Percentiles rank a stretch among this genome's conserved stretches.
Conservation (phyloP, 768 basidiomycete genomes). For the Mycena rebaudengoi region DNA sequence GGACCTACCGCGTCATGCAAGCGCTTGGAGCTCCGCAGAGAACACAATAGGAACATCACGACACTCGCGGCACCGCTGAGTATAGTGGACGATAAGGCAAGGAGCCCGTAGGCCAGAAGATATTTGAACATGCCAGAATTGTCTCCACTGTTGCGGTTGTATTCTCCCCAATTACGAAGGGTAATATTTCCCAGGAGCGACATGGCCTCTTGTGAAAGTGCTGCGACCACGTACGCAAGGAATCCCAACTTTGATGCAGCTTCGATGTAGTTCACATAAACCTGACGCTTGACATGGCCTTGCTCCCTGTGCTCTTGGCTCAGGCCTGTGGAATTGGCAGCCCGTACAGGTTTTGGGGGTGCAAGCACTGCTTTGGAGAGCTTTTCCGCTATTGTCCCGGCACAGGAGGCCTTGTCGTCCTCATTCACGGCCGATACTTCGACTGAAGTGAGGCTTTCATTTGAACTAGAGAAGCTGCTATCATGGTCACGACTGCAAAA, state of each 20-base stretch:
- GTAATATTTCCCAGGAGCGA: slow-evolving; percentile 70
- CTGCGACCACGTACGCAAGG: slow-evolving; percentile 64
- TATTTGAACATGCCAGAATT: slow-evolving; percentile 68
- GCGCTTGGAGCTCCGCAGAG: slow-evolving; percentile 73
- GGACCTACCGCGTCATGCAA: slow-evolving; percentile 78
- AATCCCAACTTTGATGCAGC: slow-evolving; percentile 84
- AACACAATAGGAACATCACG: slow-evolving; percentile 81
- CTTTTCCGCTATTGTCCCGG: slow-evolving; percentile 66
- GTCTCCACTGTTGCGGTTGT: slow-evolving; percentile 66
- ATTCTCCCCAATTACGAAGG: slow-evolving; percentile 85
- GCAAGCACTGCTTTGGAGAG: slow-evolving; percentile 64
- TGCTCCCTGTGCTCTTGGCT: slow-evolving; percentile 80
- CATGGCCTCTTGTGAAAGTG: slow-evolving; percentile 63
- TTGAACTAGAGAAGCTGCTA: slow-evolving; percentile 49
- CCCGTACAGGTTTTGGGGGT: slow-evolving; percentile 46
- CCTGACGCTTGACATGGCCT: slow-evolving; percentile 79
- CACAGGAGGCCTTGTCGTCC: slow-evolving; percentile 34
- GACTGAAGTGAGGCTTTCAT: slow-evolving; percentile 45
- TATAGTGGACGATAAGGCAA: slow-evolving; percentile 65
- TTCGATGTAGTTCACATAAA: slow-evolving; percentile 81
- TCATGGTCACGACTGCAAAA: slow-evolving; percentile 49
- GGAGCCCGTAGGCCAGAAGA: slow-evolving; percentile 71
- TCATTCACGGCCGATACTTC: slow-evolving; percentile 33
- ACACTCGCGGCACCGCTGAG: slow-evolving; percentile 65
- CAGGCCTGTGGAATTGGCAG: slow-evolving; percentile 53